Evolutionary conservation across 2,329 filamentous ascomycete genomes (phyloP).

Genomic region (Annulohypoxylon truncatum): DNA sequence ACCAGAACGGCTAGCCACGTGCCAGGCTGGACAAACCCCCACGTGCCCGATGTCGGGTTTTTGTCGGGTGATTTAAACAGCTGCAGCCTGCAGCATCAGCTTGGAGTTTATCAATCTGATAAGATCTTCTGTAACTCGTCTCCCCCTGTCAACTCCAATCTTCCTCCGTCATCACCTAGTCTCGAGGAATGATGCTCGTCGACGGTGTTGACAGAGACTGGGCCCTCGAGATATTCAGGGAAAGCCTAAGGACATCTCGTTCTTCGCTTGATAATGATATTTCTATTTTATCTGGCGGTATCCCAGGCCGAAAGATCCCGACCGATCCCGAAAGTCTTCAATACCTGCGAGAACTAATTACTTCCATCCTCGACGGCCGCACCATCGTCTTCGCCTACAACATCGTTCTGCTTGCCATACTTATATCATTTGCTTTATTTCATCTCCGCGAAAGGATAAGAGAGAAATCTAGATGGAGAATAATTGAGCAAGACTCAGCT

Average conservation of each 20-base stretch:
- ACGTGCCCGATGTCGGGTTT: slow-evolving; percentile 20
- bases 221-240: slow-evolving; percentile 39
- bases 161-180: slow-evolving; percentile 1
- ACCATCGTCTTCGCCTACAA: slow-evolving; percentile 52
- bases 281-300: slow-evolving; percentile 15
- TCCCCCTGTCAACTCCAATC: slow-evolving; percentile 17
- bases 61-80: slow-evolving; percentile 5
- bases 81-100: slow-evolving; percentile 9
- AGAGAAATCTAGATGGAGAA: slow-evolving; percentile 43
- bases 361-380: slow-evolving; percentile 50
- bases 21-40: slow-evolving; percentile 15
- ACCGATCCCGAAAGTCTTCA: slow-evolving; percentile 50
- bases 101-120: slow-evolving; percentile 46
- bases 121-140: slow-evolving; percentile 39
- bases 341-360: slow-evolving; percentile 51
- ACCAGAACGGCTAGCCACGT: not conserved
- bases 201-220: slow-evolving; percentile 29
- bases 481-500: slow-evolving; percentile 35
- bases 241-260: slow-evolving; percentile 41
- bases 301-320: slow-evolving; percentile 25
- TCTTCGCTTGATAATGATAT: slow-evolving; percentile 17
- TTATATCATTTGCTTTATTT: slow-evolving; percentile 46
- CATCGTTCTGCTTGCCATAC: slow-evolving; percentile 47
- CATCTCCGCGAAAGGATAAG: slow-evolving; percentile 43
- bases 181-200: slow-evolving; percentile 33